Evolutionary conservation across 1,139 yeast species (phyloP), one percentile per base, ranked within the genome.

Genomic region (Williopsis jadinii): DNA sequence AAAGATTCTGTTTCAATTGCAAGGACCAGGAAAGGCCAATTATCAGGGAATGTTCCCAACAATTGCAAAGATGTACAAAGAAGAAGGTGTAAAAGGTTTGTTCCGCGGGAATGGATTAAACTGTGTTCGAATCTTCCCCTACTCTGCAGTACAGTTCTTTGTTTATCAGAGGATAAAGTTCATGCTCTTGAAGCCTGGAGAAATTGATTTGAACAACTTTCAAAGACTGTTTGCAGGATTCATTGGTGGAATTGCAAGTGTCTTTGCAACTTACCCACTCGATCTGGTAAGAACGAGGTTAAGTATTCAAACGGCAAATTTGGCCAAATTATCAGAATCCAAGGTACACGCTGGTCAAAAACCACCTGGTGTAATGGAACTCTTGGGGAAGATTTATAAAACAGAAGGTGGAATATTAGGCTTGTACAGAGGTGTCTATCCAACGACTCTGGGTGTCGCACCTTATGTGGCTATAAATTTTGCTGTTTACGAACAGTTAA

Each of bases 381-480:
- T 88, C 3, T 62, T 84, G 41, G 55, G 54, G 33, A 68, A 71
- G 26, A 87, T 88, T 15, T 84, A 82, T 61, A 55, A 56, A 11
- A 73, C 71, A 13, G 98, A 92, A 63, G 97, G 98, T 28, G 96
- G 96, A 0, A 30, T 86, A 8, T 48, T 61, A 5, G 95, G 92
- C 0, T 68, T 90, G 14, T 92, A 86, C 58, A 71, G 92, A 42
- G 98, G 98, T 4, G 68, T 90, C 9, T 68, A 82, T 46, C 97
- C 97, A 8, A 90, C 98, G 0, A 77, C 90, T 3, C 63, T 86
- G 49, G 97, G 97, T 1, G 97, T 92, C 11, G 97, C 96, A 1
- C 97, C 98, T 1, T 92, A 90, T 55, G 97, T 87, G 35, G 96
- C 96, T 3, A 73, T 92, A 42, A 92, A 90, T 62, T 92, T 92